Conservation (phyloP, 257 asterid species). For the Verbena officinalis region DNA sequence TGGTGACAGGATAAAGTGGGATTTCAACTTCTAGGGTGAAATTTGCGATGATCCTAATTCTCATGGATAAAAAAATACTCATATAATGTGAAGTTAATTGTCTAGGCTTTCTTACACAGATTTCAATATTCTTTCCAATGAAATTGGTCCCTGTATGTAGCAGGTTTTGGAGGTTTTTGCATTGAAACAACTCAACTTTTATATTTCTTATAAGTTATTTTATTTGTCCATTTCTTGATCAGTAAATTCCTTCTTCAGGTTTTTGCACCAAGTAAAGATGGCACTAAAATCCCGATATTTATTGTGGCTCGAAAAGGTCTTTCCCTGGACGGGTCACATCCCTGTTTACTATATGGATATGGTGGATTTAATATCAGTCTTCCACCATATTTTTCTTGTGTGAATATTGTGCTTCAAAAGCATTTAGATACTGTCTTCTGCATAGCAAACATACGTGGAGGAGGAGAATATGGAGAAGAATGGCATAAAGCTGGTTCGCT, state of each 20-base stretch:
- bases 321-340: constrained; percentile 78
- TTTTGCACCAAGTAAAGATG: constrained; percentile 82
- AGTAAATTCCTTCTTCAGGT: constrained; percentile 50
- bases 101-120: neutral
- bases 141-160: constrained; percentile 4
- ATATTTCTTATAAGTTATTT: neutral
- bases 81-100: neutral
- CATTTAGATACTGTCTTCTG: constrained; percentile 75
- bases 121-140: constrained; percentile 3
- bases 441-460: constrained; percentile 94
- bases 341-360: constrained; percentile 80
- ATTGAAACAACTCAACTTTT: constrained; percentile 4
- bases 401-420: constrained; percentile 64
- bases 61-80: neutral
- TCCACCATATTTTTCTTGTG: constrained; percentile 65
- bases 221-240: constrained; percentile 28
- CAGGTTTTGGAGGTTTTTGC: constrained; percentile 14
- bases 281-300: constrained; percentile 73
- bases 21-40: constrained; percentile 11
- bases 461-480: constrained; percentile 98
- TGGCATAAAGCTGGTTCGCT: constrained; percentile 97
- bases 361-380: constrained; percentile 89
- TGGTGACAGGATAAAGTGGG: constrained; percentile 10
- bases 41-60: neutral
- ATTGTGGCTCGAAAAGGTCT: constrained; percentile 78